Conservation (phyloP, 169 alveolate species). For the Cryptosporidium viatorum region DNA sequence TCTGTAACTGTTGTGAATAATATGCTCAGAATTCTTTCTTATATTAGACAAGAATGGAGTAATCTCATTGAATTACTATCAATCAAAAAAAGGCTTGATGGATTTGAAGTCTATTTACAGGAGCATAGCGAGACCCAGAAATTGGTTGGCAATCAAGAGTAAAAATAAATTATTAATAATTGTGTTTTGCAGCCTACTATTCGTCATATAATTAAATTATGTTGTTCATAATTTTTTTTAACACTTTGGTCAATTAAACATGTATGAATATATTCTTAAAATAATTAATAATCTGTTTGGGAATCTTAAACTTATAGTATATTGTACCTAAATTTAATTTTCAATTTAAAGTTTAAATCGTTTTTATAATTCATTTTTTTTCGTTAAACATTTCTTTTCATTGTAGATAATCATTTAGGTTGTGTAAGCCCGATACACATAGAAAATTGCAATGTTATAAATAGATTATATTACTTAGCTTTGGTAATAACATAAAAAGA, state of each 20-base stretch:
- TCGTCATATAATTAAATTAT: too few relatives aligned
- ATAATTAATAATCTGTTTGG: background rate
- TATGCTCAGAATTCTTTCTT: slow-evolving; percentile 52
- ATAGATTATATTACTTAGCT: background rate
- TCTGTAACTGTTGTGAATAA: slow-evolving; percentile 27
- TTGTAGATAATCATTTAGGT: background rate
- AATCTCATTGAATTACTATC: slow-evolving; percentile 61
- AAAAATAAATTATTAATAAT: background rate
- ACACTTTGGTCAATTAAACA: too few relatives aligned
- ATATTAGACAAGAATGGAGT: slow-evolving; percentile 68
- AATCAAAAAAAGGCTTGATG: slow-evolving; percentile 45
- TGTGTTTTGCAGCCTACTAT: too few relatives aligned
- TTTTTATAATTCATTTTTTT: too few relatives aligned
- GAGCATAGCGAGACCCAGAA: background rate
- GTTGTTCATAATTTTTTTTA: too few relatives aligned
- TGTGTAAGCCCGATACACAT: background rate
- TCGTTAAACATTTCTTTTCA: too few relatives aligned
- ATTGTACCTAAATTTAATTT: background rate
- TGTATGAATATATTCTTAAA: too few relatives aligned
- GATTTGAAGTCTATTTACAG: slow-evolving; percentile 44
- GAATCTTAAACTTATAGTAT: too few relatives aligned
- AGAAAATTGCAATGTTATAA: background rate
- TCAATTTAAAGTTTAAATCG: too few relatives aligned
- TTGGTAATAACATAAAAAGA: background rate
- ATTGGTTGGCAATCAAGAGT: slow-evolving; percentile 1